Base-by-base conservation (phyloP, 179 eudicot species). In the Amaranthus tricolor region DNA sequence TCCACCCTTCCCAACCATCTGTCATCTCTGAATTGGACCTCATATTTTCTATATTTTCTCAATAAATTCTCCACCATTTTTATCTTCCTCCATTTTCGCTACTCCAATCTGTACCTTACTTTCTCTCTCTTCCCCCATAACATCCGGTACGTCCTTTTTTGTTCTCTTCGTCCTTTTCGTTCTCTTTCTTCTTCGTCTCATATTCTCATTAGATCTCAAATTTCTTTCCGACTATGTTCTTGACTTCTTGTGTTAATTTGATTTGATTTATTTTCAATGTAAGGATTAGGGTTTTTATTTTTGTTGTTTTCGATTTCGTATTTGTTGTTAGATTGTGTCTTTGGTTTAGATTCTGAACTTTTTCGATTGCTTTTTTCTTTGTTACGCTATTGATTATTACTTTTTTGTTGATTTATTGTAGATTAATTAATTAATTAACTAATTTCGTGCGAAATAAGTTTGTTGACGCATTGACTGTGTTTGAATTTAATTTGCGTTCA, bases 81-180 rank as follows among this genome's bases (percentile, higher is more conserved):
- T 74, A 52, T 7, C 58, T 52, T 51, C 58, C 50, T 8, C 70
- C 55, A 51, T 47, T 40, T 69, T 45, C 63, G 6, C 49, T 4
- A 50, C 62, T 17, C 24, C 62, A 14, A 31, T n/a, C 54, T 11
- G 13, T 70, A 45, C 48, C 55, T 77, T 44, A 12, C 62, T 68
- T 56, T 70, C 69, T 77, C 63, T 61, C 77, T 53, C 77, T 54
- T 16, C 20, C 45, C 45, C 79, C 75, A 53, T 52, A 20, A 76
- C 0, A 8, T 0, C 0, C 79, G 79, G 79, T 70, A 77, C 21
- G 81, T 78, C 68, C 7, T 10, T 11, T 40, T 73, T 50, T 50
- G 17, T 68, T 49, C 10, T 52, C 24, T 13, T 62, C 56, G 1
- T 4, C 45, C 17, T 19, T 58, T 61, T 19, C 19, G 21, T 74